Evolutionary conservation across 2,329 filamentous ascomycete genomes (phyloP), one percentile per base, ranked within the genome.

Genomic region (Aspergillus clavatus): DNA sequence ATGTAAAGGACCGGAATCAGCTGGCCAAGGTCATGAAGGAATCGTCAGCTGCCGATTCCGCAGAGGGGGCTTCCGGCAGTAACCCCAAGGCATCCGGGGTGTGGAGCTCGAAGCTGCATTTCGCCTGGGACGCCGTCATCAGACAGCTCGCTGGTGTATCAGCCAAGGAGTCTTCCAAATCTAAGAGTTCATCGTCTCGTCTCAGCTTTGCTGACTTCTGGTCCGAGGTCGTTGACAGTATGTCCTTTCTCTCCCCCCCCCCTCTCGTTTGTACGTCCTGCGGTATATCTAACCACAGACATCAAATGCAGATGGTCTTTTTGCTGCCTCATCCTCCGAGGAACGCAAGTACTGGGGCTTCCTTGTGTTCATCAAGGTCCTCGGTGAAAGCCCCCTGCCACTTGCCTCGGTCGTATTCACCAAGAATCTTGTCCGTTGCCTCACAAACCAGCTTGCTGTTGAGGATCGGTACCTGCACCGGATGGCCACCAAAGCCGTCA

Each of bases 261-360:
- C n/a, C n/a, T n/a, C n/a, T n/a, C n/a, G n/a, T n/a, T n/a, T n/a
- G n/a, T 21, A 23, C 14, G 11, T 33, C 4, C 2, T 8, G 14
- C 10, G 12, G 8, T 4, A 12, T n/a, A 24, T 21, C 48, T 36
- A 57, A 72, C 66, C 56, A 29, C 41, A 43, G 2, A n/a, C n/a
- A n/a, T n/a, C n/a, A n/a, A n/a, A n/a, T 37, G 0, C 51, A 91
- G 87, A 91, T 62, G 85, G 86, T 7, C 76, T 96, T 3, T 96
- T 97, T 63, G 84, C 87, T 5, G 81, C 84, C 45, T 82, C 79
- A 8, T 85, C 90, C 6, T 94, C 89, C 1, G 83, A 90, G 35
- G 88, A 90, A 56, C 86, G 94, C 45, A 97, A 96, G 67, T 89
- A 88, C 59, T 89, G 89, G 67, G 93, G 93, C 0, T 91, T 97